Base-by-base conservation (phyloP, 2,329 filamentous ascomycete genomes). In the Aspergillus sp. region DNA sequence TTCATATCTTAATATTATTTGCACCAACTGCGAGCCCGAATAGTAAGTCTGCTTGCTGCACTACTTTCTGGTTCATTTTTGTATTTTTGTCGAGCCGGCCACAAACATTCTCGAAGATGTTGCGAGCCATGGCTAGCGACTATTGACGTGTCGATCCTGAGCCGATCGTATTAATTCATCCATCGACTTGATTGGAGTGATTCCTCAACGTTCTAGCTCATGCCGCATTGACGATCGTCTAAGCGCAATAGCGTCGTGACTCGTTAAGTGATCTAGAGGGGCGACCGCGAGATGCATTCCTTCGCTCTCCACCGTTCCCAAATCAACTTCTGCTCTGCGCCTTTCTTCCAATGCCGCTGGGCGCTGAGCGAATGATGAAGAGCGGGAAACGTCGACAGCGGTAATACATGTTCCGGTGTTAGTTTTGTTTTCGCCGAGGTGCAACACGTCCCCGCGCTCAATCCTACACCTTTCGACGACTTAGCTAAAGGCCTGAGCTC, bases 91-190 rank as follows among this genome's bases (percentile, higher is more conserved):
- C 7, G 48, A 30, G 24, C 32, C 48, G 3, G 9, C 49, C 15
- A 42, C 9, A 13, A 5, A 45, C 34, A 18, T 48, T 42, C 17
- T 20, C 47, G 24, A 52, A 41, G 26, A 22, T 34, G 24, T 38
- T 30, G 15, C 55, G 44, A 53, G 44, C 43, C 49, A 53, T 57
- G 42, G n/a, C 26, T 22, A 7, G 13, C 18, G 5, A 24, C 26
- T 53, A 20, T 17, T 54, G 34, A 48, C 36, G 15, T 57, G 44
- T 57, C 49, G 20, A 53, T 30, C 17, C 30, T 45, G 2, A 38
- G 38, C 30, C 9, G 26, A 30, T 30, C 26, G 9, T 30, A 9
- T 9, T 11, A 30, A 11, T 30, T 30, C 26, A 30, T 8, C 26
- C 26, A 30, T 30, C 13, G 34, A n/a, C 34, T 36, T 36, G 34